phyloP scores from a whole-genome alignment of 345 rosid species.

The Linum lewisii region DNA sequence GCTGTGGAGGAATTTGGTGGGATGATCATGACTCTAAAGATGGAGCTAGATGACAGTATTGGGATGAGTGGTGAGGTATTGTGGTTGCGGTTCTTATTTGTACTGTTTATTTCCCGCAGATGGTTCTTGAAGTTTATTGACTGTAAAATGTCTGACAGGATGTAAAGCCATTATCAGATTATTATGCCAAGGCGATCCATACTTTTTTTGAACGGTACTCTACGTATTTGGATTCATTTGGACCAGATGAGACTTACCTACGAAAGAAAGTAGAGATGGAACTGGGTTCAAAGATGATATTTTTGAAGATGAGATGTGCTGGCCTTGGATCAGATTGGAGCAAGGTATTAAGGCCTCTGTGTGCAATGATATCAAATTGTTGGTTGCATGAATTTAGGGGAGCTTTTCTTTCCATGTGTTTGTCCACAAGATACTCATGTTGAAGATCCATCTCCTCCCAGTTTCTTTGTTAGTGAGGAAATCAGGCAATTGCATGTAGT shows the following conservation, averaged over 20 bases:
- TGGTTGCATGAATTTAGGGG: too few relatives aligned
- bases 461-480: too few relatives aligned
- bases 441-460: too few relatives aligned
- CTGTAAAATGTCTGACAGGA: conserved; percentile 34
- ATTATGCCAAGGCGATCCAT: conserved; percentile 39
- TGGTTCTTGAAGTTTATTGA: conserved; percentile 10
- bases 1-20: conserved; percentile 85
- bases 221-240: conserved; percentile 61
- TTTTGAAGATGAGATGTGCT: conserved; percentile 92
- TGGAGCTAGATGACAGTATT: conserved; percentile 84
- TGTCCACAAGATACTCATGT: too few relatives aligned
- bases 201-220: conserved; percentile 52
- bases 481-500: too few relatives aligned
- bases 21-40: conserved; percentile 52
- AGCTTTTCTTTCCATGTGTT: too few relatives aligned
- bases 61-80: conserved; percentile 90
- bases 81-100: neutral
- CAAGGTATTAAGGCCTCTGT: conserved; percentile 42
- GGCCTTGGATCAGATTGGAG: conserved; percentile 94
- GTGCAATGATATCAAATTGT: too few relatives aligned
- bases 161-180: conserved; percentile 56
- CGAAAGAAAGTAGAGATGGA: conserved; percentile 88
- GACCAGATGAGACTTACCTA: conserved; percentile 62
- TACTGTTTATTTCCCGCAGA: neutral
- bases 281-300: conserved; percentile 90